phyloP scores from a whole-genome alignment of 768 basidiomycete genomes.

The Tubosaeta sp. region DNA sequence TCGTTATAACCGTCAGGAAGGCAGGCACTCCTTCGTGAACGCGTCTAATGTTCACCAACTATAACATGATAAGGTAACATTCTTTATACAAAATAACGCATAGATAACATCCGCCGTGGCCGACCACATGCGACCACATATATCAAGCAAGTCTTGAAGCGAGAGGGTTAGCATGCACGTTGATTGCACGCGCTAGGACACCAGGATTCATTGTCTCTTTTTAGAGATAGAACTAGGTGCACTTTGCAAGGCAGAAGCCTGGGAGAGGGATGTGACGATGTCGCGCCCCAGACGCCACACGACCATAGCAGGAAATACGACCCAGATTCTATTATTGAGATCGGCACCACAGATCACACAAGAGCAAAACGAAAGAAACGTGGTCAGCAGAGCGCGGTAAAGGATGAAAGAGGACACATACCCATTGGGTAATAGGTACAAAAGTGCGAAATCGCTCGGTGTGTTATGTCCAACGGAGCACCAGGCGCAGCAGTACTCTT shows the following conservation, averaged over 20 bases:
- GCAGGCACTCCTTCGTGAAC: neutral
- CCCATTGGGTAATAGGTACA: constrained; percentile 82
- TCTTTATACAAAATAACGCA: neutral
- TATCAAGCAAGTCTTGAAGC: neutral
- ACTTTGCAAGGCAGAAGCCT: constrained; percentile 19
- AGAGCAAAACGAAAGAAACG: neutral
- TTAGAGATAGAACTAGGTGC: constrained; percentile 26
- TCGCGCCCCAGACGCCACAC: constrained; percentile 58
- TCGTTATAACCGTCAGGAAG: too few species aligned
- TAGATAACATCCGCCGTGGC: neutral
- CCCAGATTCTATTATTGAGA: constrained; percentile 58
- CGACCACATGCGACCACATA: neutral
- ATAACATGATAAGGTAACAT: neutral
- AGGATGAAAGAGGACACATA: constrained; percentile 32
- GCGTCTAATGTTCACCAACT: neutral
- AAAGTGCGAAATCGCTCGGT: constrained; percentile 43
- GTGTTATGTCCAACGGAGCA: constrained; percentile 77
- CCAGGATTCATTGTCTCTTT: constrained; percentile 25
- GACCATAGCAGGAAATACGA: constrained; percentile 65
- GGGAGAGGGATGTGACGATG: constrained; percentile 42
- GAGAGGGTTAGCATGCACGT: too few species aligned
- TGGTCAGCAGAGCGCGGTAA: constrained; percentile 3
- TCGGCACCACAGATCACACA: neutral
- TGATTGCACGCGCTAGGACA: neutral
- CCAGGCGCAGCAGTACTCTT: constrained; percentile 74